Evolutionary conservation across 176 grass and related monocot species (phyloP).

Genomic region (Carex parvula): DNA sequence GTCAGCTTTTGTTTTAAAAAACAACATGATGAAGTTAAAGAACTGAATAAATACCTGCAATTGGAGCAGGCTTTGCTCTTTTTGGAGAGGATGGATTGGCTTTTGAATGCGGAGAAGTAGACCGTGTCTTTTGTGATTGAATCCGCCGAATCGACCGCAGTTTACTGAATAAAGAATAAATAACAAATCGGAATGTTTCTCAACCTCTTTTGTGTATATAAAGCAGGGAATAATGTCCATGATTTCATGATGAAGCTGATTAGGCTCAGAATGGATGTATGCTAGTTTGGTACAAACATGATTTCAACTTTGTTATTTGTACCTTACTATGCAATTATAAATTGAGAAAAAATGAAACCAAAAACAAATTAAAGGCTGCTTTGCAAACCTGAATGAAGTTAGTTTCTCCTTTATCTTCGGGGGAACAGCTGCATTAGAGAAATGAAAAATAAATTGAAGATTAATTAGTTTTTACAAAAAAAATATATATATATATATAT

Average conservation of each 20-base stretch:
- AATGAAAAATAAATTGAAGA: background rate
- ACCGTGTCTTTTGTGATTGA: conserved; percentile 59
- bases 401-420: conserved; percentile 44
- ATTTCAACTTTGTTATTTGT: background rate
- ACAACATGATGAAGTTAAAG: background rate
- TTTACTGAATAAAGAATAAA: conserved; percentile 47
- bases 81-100: conserved; percentile 29
- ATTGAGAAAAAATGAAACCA: background rate
- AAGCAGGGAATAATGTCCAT: background rate
- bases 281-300: background rate
- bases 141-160: conserved; percentile 39
- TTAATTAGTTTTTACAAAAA: background rate
- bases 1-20: conserved; percentile 13
- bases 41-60: conserved; percentile 6
- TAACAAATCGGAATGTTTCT: background rate
- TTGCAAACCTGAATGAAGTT: conserved; percentile 66
- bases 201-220: background rate
- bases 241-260: background rate
- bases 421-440: conserved; percentile 24
- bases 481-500: too few species aligned
- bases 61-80: conserved; percentile 21
- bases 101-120: conserved; percentile 48
- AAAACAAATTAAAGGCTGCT: background rate
- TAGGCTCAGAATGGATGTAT: background rate
- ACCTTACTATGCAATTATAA: background rate